Evolutionary conservation across 768 basidiomycete species (phyloP), one percentile per base, ranked within the genome.

Genomic region (Lactarius vividus): DNA sequence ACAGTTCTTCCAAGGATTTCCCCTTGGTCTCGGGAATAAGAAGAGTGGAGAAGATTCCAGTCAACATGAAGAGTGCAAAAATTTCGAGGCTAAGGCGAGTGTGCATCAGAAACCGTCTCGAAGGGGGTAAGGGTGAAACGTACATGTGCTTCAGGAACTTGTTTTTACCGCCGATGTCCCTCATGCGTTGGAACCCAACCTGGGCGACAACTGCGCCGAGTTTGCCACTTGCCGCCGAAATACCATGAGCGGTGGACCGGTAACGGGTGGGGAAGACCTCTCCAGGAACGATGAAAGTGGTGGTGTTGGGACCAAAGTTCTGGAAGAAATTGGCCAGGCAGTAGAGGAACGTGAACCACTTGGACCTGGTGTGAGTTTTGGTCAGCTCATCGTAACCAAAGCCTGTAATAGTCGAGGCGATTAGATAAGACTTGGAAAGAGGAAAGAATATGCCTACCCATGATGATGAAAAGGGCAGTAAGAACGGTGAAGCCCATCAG

Each of bases 281-380:
- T 69, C 89, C 91, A 0, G 92, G 91, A 4, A 93, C 78, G 62
- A 93, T 70, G 75, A 94, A 94, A 0, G 91, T 92, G 0, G 90
- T 93, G 0, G 83, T 83, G 71, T 92, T 91, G 11, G 88, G 89
- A 2, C 90, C 92, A 68, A 92, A 94, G 77, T 94, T 94, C 79
- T 91, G 88, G 88, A 93, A 92, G 79, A 92, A 92, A 74, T 91
- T 89, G 71, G 91, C 84, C n/a, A 94, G 79, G 74, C 91, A 91
- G 79, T 94, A 94, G 31, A 92, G 83, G 78, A 89, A 88, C 57
- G 92, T 86, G 74, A 94, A 93, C 2, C 81, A 90, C 40, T 85
- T 84, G 18, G 57, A 80, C 23, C 77, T 74, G 2, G 74, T 13
- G 2, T 69, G 4, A 1, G 80, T 82, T 35, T 81, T 79, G 57